These are phyloP conservation scores for Amaranthus cruentus DNA, from an alignment of 148 eudicot genomes.

Conservation along the genomic window DNA sequence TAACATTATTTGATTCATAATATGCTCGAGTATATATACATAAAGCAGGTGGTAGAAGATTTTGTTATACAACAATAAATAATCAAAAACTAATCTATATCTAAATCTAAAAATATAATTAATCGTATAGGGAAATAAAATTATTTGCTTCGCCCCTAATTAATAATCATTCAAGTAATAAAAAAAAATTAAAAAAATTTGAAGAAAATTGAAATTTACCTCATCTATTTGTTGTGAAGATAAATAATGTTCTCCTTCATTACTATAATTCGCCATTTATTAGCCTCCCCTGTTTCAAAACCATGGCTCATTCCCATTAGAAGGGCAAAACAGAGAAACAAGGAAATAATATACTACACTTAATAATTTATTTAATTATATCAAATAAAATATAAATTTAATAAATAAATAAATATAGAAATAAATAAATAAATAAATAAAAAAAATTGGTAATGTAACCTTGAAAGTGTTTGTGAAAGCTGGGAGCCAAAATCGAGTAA, in stretches of 20 bases:
- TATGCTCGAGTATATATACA: no score
- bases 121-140: no score
- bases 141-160: neutral
- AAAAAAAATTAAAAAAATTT: neutral
- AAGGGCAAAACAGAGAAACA: neutral
- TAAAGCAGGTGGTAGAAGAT: no score
- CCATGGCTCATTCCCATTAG: slow-evolving; percentile 10
- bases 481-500: slow-evolving; percentile 14
- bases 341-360: neutral
- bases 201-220: neutral
- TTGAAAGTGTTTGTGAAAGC: slow-evolving; percentile 5
- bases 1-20: no score
- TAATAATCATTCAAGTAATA: neutral
- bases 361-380: neutral
- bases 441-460: neutral
- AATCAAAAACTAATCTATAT: no score
- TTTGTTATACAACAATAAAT: no score
- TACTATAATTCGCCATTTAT: slow-evolving; percentile 43
- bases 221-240: slow-evolving; percentile 27
- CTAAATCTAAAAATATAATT: no score
- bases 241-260: slow-evolving; percentile 28
- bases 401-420: neutral
- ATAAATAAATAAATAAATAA: neutral
- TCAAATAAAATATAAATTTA: neutral
- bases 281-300: slow-evolving; percentile 26